Base-by-base conservation (phyloP, 1,139 yeast species). In the Pichia kudriavzevii region DNA sequence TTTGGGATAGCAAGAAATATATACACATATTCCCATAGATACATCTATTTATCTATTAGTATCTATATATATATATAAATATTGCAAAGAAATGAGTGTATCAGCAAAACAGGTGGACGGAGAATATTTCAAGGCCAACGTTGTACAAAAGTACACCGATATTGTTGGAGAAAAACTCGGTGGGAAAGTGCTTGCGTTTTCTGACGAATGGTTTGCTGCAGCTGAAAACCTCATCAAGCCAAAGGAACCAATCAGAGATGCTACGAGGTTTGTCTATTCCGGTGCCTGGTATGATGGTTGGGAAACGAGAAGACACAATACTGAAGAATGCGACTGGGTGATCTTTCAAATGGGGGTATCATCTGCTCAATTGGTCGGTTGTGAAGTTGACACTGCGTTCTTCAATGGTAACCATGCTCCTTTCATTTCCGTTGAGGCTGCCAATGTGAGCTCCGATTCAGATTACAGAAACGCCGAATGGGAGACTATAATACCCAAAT, bases 221-320 rank as follows among this genome's bases (percentile, higher is more conserved):
- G 96, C 97, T n/a, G 73, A 69, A 31, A 88, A 88, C 61, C 69
- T 88, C 52, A 78, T 85, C 58, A 78, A 82, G 53, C 88, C 95
- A 24, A 69, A 69, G 36, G 68, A 77, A 7, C 94, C 96, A 4
- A 71, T 84, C 39, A 68, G 93, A 52, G 94, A 84, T 52, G 80
- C 83, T 16, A 79, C 87, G 14, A 67, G 71, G 50, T 88, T 84
- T 60, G 75, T 81, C 4, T 80, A 74, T 45, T 74, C 88, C 4
- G 97, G 97, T 36, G 95, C 95, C 5, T 87, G 96, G 95, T 88
- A 83, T 55, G 97, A 88, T 50, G 97, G 97, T 12, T 88, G 97
- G 97, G 97, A 88, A 60, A 87, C 97, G 16, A 71, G 96, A 57
- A 72, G 97, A 60, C 97, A 88, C 65, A 88, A 88, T 59, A 61